Base-by-base conservation (phyloP, 306 rosid genomes). In the Vachellia collinsii region DNA sequence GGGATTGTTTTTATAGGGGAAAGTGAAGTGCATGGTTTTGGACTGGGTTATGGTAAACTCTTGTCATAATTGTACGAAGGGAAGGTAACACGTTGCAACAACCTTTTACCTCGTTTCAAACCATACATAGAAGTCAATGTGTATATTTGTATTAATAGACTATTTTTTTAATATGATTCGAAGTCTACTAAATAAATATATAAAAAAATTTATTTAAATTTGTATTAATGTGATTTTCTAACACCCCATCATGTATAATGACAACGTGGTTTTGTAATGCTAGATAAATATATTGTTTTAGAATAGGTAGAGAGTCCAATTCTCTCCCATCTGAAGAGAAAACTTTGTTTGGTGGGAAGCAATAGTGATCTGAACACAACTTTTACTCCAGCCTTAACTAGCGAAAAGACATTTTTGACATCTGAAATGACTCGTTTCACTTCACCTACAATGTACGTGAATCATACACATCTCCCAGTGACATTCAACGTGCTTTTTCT, bases 361-460 rank as follows among this genome's bases (percentile, higher is more conserved):
- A 80, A 73, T 9, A 77, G 72, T 80, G 84, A 83, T 71, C 83
- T 39, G 86, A 67, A n/a, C 84, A 79, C 85, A 64, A 67, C 86
- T 70, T 88, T 90, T 80, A 83, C 85, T 82, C 80, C 79, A 16
- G 73, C 75, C 74, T 77, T 87, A 56, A 84, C 81, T 80, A 62
- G 23, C 3, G 87, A 85, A 62, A 77, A 43, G 79, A 77, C 80
- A 59, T 62, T 41, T 72, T 74, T 59, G 41, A 58, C 77, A 39
- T 77, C 22, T 78, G 90, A 83, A 79, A 82, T 77, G 91, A 79
- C 85, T 62, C 59, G 22, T 59, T 54, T 38, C 72, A 69, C 62
- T 50, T 61, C 29, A 56, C 51, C 36, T 19, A 50, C 48, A 13
- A 48, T 48, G 50, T 65, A 66, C 59, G 42, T 12, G 80, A 29